Evolutionary conservation across 1,284 basidiomycete genomes (phyloP), one percentile per base, ranked within the genome.

Genomic region (Boletus mariae): DNA sequence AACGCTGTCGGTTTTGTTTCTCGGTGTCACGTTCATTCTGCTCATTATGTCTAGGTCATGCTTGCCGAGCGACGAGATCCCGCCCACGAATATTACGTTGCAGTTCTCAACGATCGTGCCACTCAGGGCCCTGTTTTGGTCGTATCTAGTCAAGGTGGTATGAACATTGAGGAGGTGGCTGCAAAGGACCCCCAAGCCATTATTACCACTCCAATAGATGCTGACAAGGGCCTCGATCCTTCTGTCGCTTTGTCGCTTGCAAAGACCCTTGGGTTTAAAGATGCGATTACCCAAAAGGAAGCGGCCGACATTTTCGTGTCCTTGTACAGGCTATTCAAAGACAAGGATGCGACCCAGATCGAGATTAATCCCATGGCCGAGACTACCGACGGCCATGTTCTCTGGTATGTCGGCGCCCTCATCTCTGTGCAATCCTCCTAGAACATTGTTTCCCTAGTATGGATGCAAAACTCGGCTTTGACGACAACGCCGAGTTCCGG

Each of bases 111-210:
- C 71, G 97, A 99, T 79, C 93, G 97, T 63, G 83, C 83, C 32
- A 79, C 88, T 13, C 89, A 94, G 61, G 86, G 91, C 13, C 92
- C 95, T 47, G 96, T 98, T 26, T 82, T 99, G 52, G 94, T 99
- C 57, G 90, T 90, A 23, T 99, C 97, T 41, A 83, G 83, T 51
- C 94, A 98, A 71, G 93, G 93, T 56, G 93, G 93, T 54, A 96
- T 96, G 92, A 97, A 94, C 78, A 99, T 99, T 69, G 97, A 99
- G 74, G 97, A 99, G 67, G 97, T 99, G 47, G 97, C 97, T n/a
- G 92, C 92, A 48, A 94, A 98, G 66, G 93, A 95, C 68, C 97
- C 97, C 35, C 78, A 80, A 44, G 93, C 97, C 32, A 99, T 99
- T 73, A 94, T 99, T 70, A 98, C 96, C 50, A 95, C 92, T 12